Evolutionary conservation across 306 rosid species (phyloP), one percentile per base, ranked within the genome.

Genomic region (Citrullus mucosospermus): DNA sequence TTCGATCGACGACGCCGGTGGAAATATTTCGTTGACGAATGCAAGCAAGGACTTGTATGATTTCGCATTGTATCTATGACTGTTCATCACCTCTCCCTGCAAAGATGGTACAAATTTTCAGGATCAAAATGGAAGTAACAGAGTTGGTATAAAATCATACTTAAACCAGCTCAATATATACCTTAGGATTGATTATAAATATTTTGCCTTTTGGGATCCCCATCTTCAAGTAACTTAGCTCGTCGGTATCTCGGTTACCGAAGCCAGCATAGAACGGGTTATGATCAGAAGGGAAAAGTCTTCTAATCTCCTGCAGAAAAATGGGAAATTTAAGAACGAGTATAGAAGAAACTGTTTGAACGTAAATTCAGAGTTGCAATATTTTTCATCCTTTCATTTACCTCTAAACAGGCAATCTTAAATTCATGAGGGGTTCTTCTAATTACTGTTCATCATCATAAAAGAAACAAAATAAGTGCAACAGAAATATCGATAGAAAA

Each of bases 361-460:
- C 43, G 81, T 50, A 43, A 66, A 76, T 81, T 36, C 53, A 30
- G 78, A 83, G 5, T 28, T 58, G 78, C 48, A 68, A 50, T 18
- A 65, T 34, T 22, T 76, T 57, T 81, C 72, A n/a, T 63, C 59
- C 4, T 70, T 80, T 41, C 4, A 80, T 32, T 85, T 88, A 94
- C 98, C 97, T 94, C 96, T 81, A 94, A 86, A 82, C 98, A 94
- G 39, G 97, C 96, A 77, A 94, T 94, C 89, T 94, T 94, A 90
- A 94, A 94, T 82, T 94, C 98, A 46, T 94, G 98, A 39, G 98
- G 98, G 73, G 98, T 94, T 87, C 98, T 90, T 90, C 98, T 87
- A 83, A 94, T 91, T 30, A 94, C 98, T 94, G 88, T 9, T 79
- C 76, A 80, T 76, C 80, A 38, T 54, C 54, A 38, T 59, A 56